Conservation (phyloP, 140 eudicot genomes). For the Senecio squalidus region DNA sequence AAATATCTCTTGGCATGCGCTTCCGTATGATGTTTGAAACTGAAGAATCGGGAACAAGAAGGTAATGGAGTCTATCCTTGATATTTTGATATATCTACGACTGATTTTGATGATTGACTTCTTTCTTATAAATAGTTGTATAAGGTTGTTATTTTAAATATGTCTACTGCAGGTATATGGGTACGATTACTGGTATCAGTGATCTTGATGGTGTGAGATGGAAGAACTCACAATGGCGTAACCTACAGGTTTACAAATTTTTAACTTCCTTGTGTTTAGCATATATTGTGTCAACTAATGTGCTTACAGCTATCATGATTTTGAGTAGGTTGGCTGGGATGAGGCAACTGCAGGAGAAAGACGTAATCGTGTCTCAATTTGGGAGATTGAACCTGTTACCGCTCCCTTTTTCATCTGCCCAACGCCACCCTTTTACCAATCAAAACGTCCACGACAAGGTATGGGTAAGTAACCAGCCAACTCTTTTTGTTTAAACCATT, state of each 20-base stretch:
- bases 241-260: conserved; percentile 57
- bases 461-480: too few relatives aligned
- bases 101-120: background rate
- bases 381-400: conserved; percentile 98
- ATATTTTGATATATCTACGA: background rate
- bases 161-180: conserved; percentile 75
- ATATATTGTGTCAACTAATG: background rate
- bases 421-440: conserved; percentile 67
- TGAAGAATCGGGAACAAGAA: conserved; percentile 92
- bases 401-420: conserved; percentile 95
- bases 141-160: background rate
- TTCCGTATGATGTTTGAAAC: conserved; percentile 98
- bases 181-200: conserved; percentile 86
- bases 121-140: background rate
- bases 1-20: conserved; percentile 93
- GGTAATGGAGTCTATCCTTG: conserved; percentile 36
- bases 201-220: conserved; percentile 92
- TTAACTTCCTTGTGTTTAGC: background rate
- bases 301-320: conserved; percentile 3
- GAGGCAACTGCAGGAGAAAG: conserved; percentile 98
- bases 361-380: conserved; percentile 83
- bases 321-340: conserved; percentile 94
- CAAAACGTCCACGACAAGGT: conserved; percentile 86
- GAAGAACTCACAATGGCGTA: conserved; percentile 98
- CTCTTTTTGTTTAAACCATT: too few relatives aligned